Evolutionary conservation across 2,329 filamentous ascomycete genomes (phyloP), one percentile per base, ranked within the genome.

Genomic region (Diaporthe citri): DNA sequence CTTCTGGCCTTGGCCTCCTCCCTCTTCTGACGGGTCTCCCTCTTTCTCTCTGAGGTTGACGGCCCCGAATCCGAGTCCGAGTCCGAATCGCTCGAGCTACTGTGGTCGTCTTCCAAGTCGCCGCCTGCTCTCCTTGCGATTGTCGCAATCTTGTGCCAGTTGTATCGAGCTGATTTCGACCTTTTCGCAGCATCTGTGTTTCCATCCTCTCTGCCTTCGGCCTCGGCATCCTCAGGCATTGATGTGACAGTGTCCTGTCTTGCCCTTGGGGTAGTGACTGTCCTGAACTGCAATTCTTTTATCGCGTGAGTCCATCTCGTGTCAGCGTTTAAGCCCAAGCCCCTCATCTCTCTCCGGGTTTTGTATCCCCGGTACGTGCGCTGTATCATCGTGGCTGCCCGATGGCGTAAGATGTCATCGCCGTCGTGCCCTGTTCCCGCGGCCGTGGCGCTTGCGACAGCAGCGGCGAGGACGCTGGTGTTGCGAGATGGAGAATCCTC

Each of bases 351-450:
- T 64, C 95, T 86, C 57, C 95, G 89, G 66, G 90, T 88, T 72
- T 93, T 89, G 82, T 97, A 94, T 8, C 95, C 94, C 46, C 95
- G 89, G 81, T 95, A 97, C 36, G 92, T 93, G 78, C 92, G 91
- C 85, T 95, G 91, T 62, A 93, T 92, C 36, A 90, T 79, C 31
- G 84, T 85, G 4, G 90, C 90, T 3, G 91, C 91, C 67, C 86
- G 84, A 36, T 83, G 80, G 39, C 77, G 79, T 10, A 81, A 62
- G 34, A 77, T 60, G 6, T 80, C 78, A 7, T 82, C 79, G 55
- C 74, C 60, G 66, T 57, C 74, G 51, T 71, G 73, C 76, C 46
- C 66, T 60, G 22, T 70, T 31, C 60, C 74, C 5, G 57, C 64
- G 39, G 64, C 64, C 10, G 55, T 71, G 20, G 74, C 71, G 59